Conservation (phyloP, 805 yeast species). For the Lipomyces yamanashiensis region DNA sequence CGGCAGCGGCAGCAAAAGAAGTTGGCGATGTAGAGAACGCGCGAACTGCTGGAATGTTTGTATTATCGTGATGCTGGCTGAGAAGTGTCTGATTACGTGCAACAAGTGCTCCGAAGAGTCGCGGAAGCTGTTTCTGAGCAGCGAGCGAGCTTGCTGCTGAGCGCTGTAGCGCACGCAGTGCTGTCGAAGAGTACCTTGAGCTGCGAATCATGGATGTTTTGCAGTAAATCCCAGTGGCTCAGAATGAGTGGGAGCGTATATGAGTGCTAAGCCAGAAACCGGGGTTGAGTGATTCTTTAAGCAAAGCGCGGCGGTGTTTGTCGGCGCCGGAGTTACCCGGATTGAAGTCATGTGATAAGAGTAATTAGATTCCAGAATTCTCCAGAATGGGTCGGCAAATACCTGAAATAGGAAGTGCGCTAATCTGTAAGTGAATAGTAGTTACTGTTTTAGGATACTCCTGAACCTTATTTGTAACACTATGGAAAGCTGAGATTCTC, state of each 20-base stretch:
- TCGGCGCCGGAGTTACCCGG: constrained; percentile 10
- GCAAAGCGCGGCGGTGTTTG: not conserved
- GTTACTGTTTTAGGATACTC: not conserved
- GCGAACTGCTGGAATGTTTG: not conserved
- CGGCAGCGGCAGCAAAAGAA: constrained; percentile 8
- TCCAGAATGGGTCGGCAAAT: not conserved
- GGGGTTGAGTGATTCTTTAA: not conserved
- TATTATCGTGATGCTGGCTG: not conserved
- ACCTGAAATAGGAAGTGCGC: not conserved
- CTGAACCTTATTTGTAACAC: constrained; percentile 11
- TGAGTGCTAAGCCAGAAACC: not conserved
- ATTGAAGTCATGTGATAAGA: not conserved
- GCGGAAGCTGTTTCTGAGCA: not conserved
- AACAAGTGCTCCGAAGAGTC: not conserved
- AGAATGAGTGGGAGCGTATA: not conserved
- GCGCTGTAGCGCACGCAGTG: constrained; percentile 2
- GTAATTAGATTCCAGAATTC: not conserved
- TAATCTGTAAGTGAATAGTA: too few relatives aligned
- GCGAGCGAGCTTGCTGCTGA: not conserved
- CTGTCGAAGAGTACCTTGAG: not conserved
- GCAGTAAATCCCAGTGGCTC: not conserved
- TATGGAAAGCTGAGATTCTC: not conserved
- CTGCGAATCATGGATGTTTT: constrained; percentile 1
- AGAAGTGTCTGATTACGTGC: not conserved
- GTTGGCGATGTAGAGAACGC: constrained; percentile 15